Evolutionary conservation across 2,329 filamentous ascomycete genomes (phyloP), one percentile per base, ranked within the genome.

Genomic region (Neoscytalidium dimidiatum): DNA sequence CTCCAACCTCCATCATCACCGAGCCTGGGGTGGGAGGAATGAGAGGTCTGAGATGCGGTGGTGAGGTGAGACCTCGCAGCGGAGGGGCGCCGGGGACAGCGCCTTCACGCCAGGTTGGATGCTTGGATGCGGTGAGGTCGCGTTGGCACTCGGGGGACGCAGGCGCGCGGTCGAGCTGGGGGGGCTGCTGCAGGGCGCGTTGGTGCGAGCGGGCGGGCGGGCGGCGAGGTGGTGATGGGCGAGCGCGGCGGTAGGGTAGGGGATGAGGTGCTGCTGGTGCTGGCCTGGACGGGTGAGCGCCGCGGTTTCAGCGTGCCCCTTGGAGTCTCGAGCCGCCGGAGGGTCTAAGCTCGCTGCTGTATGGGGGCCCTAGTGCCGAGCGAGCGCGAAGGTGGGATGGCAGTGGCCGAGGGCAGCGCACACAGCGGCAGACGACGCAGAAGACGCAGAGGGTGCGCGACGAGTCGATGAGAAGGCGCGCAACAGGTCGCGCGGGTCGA

Each of bases 1-100:
- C 70, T 66, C 71, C 72, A 61, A 74, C 72, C 72, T 77, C 74
- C 75, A 77, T 77, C 67, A 44, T 60, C 23, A 62, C 63, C 65
- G 67, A 58, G 61, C 67, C 49, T 56, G 62, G 49, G 41, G 62
- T 41, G 49, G 43, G 61, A 53, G 62, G 52, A 56, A 56, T 46
- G 43, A 31, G 38, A 38, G 62, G 43, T 48, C 29, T 58, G 49
- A 53, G 62, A 48, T 57, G 52, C 53, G 63, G 51, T 64, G 53
- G 63, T 51, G 53, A 51, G 44, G 63, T 64, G 63, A 64, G 44
- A 64, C 63, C 63, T 64, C 52, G 63, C 63, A 51, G 63, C 33
- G 63, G 63, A 64, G 52, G 63, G 21, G 63, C 63, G 53, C 52
- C 52, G 53, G 63, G 38, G 43, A 28, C 56, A 60, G 56, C 63